phyloP scores from a whole-genome alignment of 805 yeast species.

The Saturnispora galanensis region DNA sequence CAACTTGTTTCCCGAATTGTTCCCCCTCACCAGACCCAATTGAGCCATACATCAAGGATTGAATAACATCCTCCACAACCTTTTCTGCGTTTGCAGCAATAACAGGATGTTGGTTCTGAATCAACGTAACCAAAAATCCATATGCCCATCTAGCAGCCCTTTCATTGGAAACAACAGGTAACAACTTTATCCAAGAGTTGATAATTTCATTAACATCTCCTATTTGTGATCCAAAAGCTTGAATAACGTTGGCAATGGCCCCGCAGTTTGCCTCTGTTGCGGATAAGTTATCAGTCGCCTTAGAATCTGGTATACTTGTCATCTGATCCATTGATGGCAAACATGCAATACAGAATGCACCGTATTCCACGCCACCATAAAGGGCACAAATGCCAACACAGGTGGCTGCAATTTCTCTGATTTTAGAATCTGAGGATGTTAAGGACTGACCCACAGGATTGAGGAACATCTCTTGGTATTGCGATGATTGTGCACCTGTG shows the following conservation, averaged over 20 bases:
- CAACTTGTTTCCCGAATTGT: constrained; percentile 46
- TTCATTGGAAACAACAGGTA: constrained; percentile 77
- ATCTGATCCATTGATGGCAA: constrained; percentile 67
- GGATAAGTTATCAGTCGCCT: constrained; percentile 70
- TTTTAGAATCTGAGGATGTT: constrained; percentile 52
- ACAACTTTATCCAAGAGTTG: constrained; percentile 66
- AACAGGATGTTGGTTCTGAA: constrained; percentile 54
- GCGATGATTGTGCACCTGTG: constrained; percentile 59
- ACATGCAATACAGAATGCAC: constrained; percentile 56
- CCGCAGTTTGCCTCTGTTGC: constrained; percentile 84
- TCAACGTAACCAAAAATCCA: constrained; percentile 61
- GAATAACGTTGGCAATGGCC: constrained; percentile 77
- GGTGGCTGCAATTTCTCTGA: constrained; percentile 83
- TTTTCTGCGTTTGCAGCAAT: constrained; percentile 44
- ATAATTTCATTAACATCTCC: constrained; percentile 56
- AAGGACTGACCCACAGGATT: constrained; percentile 57
- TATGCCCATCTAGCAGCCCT: constrained; percentile 85
- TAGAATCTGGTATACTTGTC: constrained; percentile 68
- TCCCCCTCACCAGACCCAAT: constrained; percentile 47
- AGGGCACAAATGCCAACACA: constrained; percentile 83
- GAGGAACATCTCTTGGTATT: constrained; percentile 56
- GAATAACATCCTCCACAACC: constrained; percentile 59
- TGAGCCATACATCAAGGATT: constrained; percentile 61
- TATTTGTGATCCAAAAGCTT: constrained; percentile 45
- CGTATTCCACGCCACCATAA: constrained; percentile 56